A percentile compares a stretch with the other conserved stretches of the same genome.
Evolutionary conservation across 2,329 filamentous ascomycete genomes (phyloP).

Genomic region (Colletotrichum theobromicola): DNA sequence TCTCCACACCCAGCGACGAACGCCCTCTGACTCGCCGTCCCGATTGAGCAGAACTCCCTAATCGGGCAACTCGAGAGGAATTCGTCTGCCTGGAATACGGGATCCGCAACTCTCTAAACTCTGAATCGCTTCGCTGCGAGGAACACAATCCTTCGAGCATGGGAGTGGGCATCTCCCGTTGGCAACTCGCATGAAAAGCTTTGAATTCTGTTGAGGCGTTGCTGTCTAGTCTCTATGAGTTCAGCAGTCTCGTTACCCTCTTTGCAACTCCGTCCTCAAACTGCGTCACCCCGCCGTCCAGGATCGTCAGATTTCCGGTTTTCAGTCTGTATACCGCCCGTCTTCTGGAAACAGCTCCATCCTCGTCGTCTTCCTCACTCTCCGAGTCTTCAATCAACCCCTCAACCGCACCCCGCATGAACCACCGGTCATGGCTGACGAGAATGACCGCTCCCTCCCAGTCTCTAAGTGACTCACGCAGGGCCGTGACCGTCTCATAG

Average conservation of each 20-base stretch:
- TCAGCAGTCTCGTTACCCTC: constrained; percentile 53
- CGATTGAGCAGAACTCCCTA: neutral
- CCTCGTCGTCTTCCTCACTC: constrained; percentile 46
- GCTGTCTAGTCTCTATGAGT: neutral
- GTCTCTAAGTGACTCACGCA: constrained; percentile 67
- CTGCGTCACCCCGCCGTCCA: constrained; percentile 66
- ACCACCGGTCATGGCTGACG: constrained; percentile 84
- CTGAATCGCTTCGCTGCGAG: neutral
- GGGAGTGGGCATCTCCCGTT: neutral
- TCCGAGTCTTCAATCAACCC: constrained; percentile 52
- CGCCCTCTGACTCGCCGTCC: neutral
- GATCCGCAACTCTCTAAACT: neutral
- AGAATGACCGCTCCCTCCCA: constrained; percentile 80
- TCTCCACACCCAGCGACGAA: neutral
- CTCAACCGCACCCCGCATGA: constrained; percentile 76
- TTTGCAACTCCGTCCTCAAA: constrained; percentile 70
- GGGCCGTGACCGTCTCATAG: constrained; percentile 77
- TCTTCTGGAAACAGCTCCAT: constrained; percentile 45
- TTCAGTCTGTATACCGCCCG: constrained; percentile 66
- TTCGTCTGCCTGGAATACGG: neutral
- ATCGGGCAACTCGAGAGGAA: neutral
- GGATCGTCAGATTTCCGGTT: constrained; percentile 57
- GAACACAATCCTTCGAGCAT: neutral
- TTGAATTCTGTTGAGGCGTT: neutral
- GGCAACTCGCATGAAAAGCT: neutral